Base-by-base conservation (phyloP, 2,329 filamentous ascomycete species). In the Ophiostoma perfectum region DNA sequence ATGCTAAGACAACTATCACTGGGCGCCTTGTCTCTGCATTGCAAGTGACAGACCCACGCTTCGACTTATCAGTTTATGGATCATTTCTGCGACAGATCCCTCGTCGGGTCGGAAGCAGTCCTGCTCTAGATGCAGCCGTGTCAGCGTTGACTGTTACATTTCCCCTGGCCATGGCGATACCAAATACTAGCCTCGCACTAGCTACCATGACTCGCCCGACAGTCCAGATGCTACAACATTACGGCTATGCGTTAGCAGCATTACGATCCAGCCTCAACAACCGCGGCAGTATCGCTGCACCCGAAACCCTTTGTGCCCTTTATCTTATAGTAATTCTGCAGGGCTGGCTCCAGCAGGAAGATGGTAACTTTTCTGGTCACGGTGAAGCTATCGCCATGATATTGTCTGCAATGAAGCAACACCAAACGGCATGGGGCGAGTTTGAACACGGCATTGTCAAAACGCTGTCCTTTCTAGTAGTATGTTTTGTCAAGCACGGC, bases 1-100 rank as follows among this genome's bases (percentile, higher is more conserved):
- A 14, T 36, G 39, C 41, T 27, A 18, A 38, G 27, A 60, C 27
- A 60, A 27, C 55, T 38, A 3, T 68, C 3, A 44, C 39, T 11
- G 8, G 27, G 7, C 70, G 47, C 5, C 68, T 72, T 5, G 68
- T 72, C 9, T 66, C 42, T 2, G 67, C 69, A 7, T 62, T 71
- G 8, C 44, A 67, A 16, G 63, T 72, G 12, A 36, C 63, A 39
- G 72, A 72, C 62, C 70, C 69, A 1, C 69, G 70, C 4, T 71
- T 70, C 52, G 71, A 72, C 12, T 41, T 71, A 7, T 68, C 69
- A n/a, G 60, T 71, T 39, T 70, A 69, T 27, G 72, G 72, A 9
- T 38, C 45, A 7, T 70, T 71, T 41, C 5, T 72, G 8, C 47
- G 55, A 5, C 67, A 71, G 14, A 44, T 72, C n/a, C 71, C 72